Percentiles rank a stretch among this genome's conserved stretches.
These are phyloP conservation scores for Scheffersomyces amazonensis DNA, from an alignment of 805 yeast species.

Conservation along the genomic window DNA sequence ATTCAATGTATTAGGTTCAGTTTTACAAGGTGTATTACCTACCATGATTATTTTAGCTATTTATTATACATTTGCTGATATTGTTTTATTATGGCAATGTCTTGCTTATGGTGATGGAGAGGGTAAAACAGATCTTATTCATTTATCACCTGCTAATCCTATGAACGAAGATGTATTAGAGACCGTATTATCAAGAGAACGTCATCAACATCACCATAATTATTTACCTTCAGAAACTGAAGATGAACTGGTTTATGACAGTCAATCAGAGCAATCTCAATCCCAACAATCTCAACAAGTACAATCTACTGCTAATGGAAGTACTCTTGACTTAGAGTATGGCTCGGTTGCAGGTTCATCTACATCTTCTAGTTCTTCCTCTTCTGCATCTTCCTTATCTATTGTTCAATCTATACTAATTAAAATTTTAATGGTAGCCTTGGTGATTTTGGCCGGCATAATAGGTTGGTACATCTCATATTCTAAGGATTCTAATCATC, in stretches of 20 bases:
- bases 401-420: slow-evolving; percentile 17
- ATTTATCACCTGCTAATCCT: slow-evolving; percentile 87
- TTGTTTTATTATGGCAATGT: slow-evolving; percentile 81
- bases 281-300: background rate
- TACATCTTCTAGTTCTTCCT: background rate
- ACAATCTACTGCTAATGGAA: slow-evolving; percentile 10
- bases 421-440: slow-evolving; percentile 52
- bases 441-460: slow-evolving; percentile 75
- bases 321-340: slow-evolving; percentile 10
- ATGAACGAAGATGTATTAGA: slow-evolving; percentile 67
- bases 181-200: slow-evolving; percentile 49
- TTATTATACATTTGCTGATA: slow-evolving; percentile 89
- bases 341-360: background rate
- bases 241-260: slow-evolving; percentile 15
- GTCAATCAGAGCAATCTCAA: background rate
- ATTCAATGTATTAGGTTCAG: slow-evolving; percentile 88
- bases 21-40: slow-evolving; percentile 85
- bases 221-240: slow-evolving; percentile 16
- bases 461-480: slow-evolving; percentile 83
- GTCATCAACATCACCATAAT: slow-evolving; percentile 11
- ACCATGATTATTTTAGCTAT: slow-evolving; percentile 93
- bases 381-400: slow-evolving; percentile 11
- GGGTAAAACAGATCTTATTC: slow-evolving; percentile 63
- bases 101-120: slow-evolving; percentile 67
- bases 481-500: slow-evolving; percentile 40